A percentile compares a stretch with the other conserved stretches of the same genome.
Evolutionary conservation across 306 rosid species (phyloP).

Genomic region (Echinosophora koreensis): DNA sequence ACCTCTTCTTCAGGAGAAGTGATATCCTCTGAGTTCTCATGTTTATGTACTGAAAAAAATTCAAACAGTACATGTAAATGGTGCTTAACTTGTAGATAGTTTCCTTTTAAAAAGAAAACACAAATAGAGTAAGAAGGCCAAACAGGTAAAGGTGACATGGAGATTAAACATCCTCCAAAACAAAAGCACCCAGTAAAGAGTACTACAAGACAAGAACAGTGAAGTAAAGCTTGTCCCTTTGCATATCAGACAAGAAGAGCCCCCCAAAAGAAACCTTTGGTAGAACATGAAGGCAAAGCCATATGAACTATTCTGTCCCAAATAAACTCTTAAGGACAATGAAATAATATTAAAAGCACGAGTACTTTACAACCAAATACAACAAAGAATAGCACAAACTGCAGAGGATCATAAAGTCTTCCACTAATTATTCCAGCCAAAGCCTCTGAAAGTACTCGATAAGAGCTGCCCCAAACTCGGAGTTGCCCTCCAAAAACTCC

Average conservation of each 20-base stretch:
- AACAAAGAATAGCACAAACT: not conserved
- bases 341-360: not conserved
- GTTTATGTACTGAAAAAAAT: conserved; percentile 77
- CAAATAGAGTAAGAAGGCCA: conserved; percentile 3
- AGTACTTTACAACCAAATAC: conserved; percentile 18
- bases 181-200: conserved; percentile 30
- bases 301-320: conserved; percentile 8
- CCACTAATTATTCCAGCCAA: conserved; percentile 25
- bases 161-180: conserved; percentile 33
- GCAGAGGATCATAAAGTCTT: conserved; percentile 6
- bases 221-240: conserved; percentile 39
- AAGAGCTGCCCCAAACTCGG: conserved; percentile 30
- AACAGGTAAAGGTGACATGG: not conserved
- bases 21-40: conserved; percentile 87
- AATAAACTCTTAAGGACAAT: conserved; percentile 1
- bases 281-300: conserved; percentile 33
- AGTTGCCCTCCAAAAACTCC: not conserved
- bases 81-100: conserved; percentile 12
- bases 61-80: conserved; percentile 34
- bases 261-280: conserved; percentile 27
- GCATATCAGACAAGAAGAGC: conserved; percentile 31
- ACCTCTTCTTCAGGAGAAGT: conserved; percentile 86
- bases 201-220: conserved; percentile 2
- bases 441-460: not conserved
- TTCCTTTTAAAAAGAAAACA: not conserved